Conservation (phyloP, 768 basidiomycete species). For the Lanmaoa rubissima region DNA sequence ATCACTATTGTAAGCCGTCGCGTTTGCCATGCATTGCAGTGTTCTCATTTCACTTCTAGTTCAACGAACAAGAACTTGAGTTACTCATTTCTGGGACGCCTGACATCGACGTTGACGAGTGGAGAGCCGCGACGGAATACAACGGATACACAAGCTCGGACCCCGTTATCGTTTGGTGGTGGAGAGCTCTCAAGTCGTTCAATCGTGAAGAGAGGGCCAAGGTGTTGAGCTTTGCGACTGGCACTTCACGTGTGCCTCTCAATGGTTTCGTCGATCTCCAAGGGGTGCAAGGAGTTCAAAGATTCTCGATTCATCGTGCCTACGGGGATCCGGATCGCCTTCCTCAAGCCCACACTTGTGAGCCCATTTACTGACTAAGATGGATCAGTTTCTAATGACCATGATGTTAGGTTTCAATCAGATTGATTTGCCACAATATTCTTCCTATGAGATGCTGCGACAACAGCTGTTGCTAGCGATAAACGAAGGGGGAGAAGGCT, state of each 20-base stretch:
- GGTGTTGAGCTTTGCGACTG: conserved; percentile 95
- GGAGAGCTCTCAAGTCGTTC: conserved; percentile 97
- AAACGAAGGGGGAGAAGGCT: conserved; percentile 94
- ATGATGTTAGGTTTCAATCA: conserved; percentile 77
- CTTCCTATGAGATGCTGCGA: conserved; percentile 94
- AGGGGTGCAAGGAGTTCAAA: conserved; percentile 89
- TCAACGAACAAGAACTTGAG: conserved; percentile 93
- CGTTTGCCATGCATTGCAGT: neutral
- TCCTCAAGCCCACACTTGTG: conserved; percentile 89
- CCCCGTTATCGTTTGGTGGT: conserved; percentile 98
- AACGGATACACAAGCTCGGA: conserved; percentile 86
- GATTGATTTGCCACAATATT: conserved; percentile 92
- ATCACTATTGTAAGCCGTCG: conserved; percentile 75
- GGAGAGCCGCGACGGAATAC: conserved; percentile 90
- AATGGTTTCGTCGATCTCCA: conserved; percentile 95
- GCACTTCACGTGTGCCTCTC: conserved; percentile 89
- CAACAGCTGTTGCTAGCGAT: conserved; percentile 89
- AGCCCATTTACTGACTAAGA: conserved; percentile 27
- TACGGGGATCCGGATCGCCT: conserved; percentile 83
- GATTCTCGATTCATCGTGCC: conserved; percentile 94
- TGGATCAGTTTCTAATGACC: conserved; percentile 14
- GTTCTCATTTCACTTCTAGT: conserved; percentile 44
- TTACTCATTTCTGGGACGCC: conserved; percentile 94
- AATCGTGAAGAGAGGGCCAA: conserved; percentile 95
- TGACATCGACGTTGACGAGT: conserved; percentile 98